Percentiles rank a stretch among this genome's conserved stretches.
These are phyloP conservation scores for Bimuria novae-zelandiae DNA, from an alignment of 2,329 filamentous ascomycete genomes.

Conservation along the genomic window DNA sequence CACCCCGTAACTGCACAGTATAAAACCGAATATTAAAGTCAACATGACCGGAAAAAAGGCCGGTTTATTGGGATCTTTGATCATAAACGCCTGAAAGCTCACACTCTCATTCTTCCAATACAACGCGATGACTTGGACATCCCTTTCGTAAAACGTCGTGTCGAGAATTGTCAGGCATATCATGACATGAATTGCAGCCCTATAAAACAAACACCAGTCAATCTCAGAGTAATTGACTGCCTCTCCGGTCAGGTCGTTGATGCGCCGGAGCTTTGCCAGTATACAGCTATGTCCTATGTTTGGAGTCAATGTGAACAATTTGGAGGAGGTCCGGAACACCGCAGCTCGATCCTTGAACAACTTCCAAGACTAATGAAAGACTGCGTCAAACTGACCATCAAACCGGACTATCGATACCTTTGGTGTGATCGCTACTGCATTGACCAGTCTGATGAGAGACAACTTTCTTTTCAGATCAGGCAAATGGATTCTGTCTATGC, in stretches of 20 bases:
- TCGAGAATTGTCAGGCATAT: neutral
- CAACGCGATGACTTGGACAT: neutral
- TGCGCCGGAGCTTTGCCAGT: neutral
- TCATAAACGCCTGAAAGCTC: conserved; percentile 1
- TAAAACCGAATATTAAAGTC: no score
- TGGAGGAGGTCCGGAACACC: neutral
- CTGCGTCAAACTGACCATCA: neutral
- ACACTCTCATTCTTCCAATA: neutral
- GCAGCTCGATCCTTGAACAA: neutral
- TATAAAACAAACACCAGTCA: neutral
- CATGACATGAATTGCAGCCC: neutral
- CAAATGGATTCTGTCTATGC: neutral
- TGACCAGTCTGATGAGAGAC: neutral
- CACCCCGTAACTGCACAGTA: no score
- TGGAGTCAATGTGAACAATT: neutral
- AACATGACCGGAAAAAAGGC: no score
- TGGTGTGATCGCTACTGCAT: neutral
- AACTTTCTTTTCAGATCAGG: neutral
- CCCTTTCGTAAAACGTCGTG: neutral
- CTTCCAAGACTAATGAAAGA: neutral
- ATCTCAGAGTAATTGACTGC: neutral
- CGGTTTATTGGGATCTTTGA: no score
- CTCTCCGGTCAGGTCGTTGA: neutral
- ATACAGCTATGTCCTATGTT: neutral
- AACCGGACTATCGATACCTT: neutral